Evolutionary conservation across 352 stramenopile genomes (phyloP), one percentile per base, ranked within the genome.

Genomic region (Elongisporangium senticosum): DNA sequence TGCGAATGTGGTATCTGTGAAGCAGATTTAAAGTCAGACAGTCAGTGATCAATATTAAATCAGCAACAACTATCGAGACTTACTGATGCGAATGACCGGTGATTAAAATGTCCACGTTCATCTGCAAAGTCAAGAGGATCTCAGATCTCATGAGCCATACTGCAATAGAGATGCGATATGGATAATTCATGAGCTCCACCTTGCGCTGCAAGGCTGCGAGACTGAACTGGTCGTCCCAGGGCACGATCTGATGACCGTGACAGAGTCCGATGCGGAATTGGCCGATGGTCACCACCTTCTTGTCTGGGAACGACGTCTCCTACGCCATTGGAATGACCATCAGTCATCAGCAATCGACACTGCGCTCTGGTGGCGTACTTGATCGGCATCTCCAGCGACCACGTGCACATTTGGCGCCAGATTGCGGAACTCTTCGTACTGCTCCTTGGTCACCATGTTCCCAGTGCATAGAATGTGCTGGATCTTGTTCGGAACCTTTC

Each of bases 391-490:
- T 14, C 97, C 97, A 13, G 82, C 75, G 7, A 99, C 96, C 7
- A 98, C 79, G 77, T 99, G 93, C 7, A 99, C 93, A 64, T 98
- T 99, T 1, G 94, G 93, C 22, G 96, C 92, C n/a, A 99, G 70
- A n/a, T 86, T 80, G 43, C 84, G 84, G 52, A 99, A 77, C 70
- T 98, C 92, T 21, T 98, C 89, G 61, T 95, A 98, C 67, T 98
- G 92, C 65, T 99, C 95, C 54, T 93, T 93, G 3, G 89, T 94
- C 54, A 89, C 89, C 61, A 99, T 73, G 72, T 99, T 99, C 26
- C 97, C 97, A 15, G 97, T 99, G 72, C 97, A 99, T 54, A 99
- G 71, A 10, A 99, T 90, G 69, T 99, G 96, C 69, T 99, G 94
- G 73, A 99, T 99, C 69, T 98, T 98, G 67, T 98, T 98, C 3